These are phyloP conservation scores for Venturia nashicola DNA, from an alignment of 2,329 filamentous ascomycete genomes.

Conservation along the genomic window DNA sequence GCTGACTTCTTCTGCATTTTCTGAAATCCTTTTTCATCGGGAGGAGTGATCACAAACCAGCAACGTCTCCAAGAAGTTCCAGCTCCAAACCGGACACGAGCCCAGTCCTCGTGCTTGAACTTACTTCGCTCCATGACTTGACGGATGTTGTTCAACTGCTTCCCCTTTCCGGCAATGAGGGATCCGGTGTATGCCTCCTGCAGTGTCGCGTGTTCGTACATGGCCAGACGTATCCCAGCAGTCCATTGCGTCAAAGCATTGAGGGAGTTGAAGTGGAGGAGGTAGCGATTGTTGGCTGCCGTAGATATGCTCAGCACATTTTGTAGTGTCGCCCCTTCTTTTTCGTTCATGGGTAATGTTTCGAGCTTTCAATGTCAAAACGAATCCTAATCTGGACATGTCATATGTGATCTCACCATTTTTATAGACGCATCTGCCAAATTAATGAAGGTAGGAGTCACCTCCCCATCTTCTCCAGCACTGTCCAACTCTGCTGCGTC, in stretches of 20 bases:
- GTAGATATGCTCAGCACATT: conserved; percentile 95
- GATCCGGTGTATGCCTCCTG: conserved; percentile 97
- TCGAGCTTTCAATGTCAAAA: conserved; percentile 32
- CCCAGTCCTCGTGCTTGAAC: conserved; percentile 80
- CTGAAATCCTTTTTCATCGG: conserved; percentile 82
- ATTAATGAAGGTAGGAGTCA: conserved; percentile 88
- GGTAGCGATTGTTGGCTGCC: conserved; percentile 85
- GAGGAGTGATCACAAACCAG: conserved; percentile 89
- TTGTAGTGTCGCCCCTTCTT: conserved; percentile 67
- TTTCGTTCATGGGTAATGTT: conserved; percentile 71
- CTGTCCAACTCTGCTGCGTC: conserved; percentile 85
- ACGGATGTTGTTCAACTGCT: conserved; percentile 77
- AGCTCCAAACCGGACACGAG: conserved; percentile 85
- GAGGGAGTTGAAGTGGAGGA: conserved; percentile 91
- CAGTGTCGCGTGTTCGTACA: conserved; percentile 85
- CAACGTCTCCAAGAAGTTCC: conserved; percentile 93
- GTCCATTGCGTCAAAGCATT: conserved; percentile 95
- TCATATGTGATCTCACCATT: conserved; percentile 52
- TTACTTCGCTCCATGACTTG: conserved; percentile 72
- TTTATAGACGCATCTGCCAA: conserved; percentile 94
- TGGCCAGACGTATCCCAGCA: conserved; percentile 79
- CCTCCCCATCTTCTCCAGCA: conserved; percentile 72
- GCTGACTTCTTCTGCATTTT: conserved; percentile 72
- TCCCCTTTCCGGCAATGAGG: conserved; percentile 88
- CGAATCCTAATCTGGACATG: neutral